These are phyloP conservation scores for Ophiostoma novo-ulmi DNA, from an alignment of 2,329 filamentous ascomycete species.

Conservation along the genomic window DNA sequence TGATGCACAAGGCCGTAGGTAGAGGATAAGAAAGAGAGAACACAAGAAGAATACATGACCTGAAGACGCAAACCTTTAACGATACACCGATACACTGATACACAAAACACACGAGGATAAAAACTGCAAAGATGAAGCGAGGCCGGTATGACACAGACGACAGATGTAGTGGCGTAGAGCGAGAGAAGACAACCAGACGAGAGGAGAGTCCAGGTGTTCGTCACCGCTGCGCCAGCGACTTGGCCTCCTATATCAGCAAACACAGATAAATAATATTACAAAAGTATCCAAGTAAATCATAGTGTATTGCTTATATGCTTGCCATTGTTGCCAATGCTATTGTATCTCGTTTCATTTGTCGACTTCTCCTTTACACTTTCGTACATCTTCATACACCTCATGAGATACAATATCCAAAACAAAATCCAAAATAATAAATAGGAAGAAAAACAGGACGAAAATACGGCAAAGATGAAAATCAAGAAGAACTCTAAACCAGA, in stretches of 20 bases:
- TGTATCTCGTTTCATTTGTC: background rate
- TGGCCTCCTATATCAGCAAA: background rate
- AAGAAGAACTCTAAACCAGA: background rate
- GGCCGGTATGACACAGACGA: background rate
- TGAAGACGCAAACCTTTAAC: background rate
- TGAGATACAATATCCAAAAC: background rate
- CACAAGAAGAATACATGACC: background rate
- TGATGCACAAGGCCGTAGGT: background rate
- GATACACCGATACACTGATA: background rate
- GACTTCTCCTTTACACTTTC: background rate
- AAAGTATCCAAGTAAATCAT: background rate
- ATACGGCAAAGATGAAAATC: background rate
- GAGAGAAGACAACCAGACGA: background rate
- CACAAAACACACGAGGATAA: background rate
- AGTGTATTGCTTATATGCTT: background rate
- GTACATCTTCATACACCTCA: background rate
- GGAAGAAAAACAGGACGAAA: background rate
- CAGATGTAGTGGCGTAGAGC: background rate
- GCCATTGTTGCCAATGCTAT: conserved; percentile 9
- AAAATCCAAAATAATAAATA: background rate
- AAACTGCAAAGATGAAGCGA: conserved; percentile 8
- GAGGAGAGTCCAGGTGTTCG: no score
- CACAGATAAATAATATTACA: background rate
- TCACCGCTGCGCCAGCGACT: no score
- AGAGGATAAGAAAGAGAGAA: background rate